Evolutionary conservation across 176 grass and related monocot genomes (phyloP).

Genomic region (Musa itinerans): DNA sequence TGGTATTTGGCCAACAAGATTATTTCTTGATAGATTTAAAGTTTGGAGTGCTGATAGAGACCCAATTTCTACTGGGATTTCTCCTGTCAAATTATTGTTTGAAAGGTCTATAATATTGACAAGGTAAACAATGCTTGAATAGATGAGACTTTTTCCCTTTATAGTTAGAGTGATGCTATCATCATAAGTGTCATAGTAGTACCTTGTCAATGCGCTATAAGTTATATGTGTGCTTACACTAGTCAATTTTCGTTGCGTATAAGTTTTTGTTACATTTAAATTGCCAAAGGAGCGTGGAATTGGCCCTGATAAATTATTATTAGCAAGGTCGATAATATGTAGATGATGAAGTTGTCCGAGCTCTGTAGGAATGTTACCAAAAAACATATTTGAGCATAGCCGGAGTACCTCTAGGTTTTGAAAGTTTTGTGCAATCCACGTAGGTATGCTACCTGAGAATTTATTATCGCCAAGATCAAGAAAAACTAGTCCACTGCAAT

Average conservation of each 20-base stretch:
- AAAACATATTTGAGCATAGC: conserved; percentile 12
- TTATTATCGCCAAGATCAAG: conserved; percentile 15
- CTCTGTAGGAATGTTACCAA: not conserved
- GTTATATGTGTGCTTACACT: too few species aligned
- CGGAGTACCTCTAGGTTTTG: not conserved
- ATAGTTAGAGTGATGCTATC: too few species aligned
- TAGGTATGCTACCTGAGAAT: conserved; percentile 17
- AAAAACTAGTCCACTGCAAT: not conserved
- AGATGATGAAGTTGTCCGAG: conserved; percentile 1
- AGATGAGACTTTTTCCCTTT: too few species aligned
- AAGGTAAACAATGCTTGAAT: too few species aligned
- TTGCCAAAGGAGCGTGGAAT: conserved; percentile 4
- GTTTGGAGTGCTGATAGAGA: not conserved
- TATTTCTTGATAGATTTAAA: too few species aligned
- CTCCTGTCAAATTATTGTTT: too few species aligned
- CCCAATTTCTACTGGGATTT: too few species aligned
- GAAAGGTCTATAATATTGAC: too few species aligned
- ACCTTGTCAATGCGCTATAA: fast-evolving
- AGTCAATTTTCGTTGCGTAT: too few species aligned
- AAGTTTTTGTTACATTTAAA: not conserved
- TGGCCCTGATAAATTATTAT: not conserved
- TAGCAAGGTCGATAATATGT: conserved; percentile 18
- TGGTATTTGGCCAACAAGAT: too few species aligned
- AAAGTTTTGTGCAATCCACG: conserved; percentile 17
- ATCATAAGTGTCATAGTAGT: too few species aligned